Base-by-base conservation (phyloP, 257 asterid species). In the Petrea volubilis region DNA sequence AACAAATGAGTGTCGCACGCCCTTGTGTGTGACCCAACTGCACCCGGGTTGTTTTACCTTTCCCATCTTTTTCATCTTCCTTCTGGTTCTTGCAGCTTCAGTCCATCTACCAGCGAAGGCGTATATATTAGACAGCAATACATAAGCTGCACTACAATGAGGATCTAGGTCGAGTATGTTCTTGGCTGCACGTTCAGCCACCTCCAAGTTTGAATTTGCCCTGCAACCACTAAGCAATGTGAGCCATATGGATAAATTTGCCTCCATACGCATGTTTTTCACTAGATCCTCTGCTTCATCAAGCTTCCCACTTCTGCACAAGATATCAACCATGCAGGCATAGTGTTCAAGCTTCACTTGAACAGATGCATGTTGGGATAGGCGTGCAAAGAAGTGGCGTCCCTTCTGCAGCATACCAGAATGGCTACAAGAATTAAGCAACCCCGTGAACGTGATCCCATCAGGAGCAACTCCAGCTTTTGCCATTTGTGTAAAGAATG, bases 341-440 rank as follows among this genome's bases (percentile, higher is more conserved):
- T 88, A 94, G 82, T 94, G 99, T 88, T 88, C 97, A 40, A 89
- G 81, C 80, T 83, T 86, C 69, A 75, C 65, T 40, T 82, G 73
- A 4, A 76, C 38, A 23, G 53, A n/a, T 56, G 77, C 49, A 36
- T 23, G 15, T 15, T 43, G 64, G 5, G 11, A 53, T 50, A 91
- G 71, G 72, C 72, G 74, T 18, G 77, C 21, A 67, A 94, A 94
- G 29, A 89, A 65, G 71, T 33, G 72, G 60, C 79, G 78, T 70
- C 95, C 97, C 82, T 89, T 88, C 51, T 65, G 74, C 21, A 89
- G 82, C 89, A 85, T 77, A n/a, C 97, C 97, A 7, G 96, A 88
- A 75, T 88, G 99, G 73, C 97, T 94, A 76, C 96, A 91, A 3
- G 99, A 90, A 50, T 65, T 84, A 55, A 94, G 99, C 82, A 94